These are phyloP conservation scores for Kodamaea ohmeri DNA, from an alignment of 1,139 yeast genomes.

Conservation along the genomic window DNA sequence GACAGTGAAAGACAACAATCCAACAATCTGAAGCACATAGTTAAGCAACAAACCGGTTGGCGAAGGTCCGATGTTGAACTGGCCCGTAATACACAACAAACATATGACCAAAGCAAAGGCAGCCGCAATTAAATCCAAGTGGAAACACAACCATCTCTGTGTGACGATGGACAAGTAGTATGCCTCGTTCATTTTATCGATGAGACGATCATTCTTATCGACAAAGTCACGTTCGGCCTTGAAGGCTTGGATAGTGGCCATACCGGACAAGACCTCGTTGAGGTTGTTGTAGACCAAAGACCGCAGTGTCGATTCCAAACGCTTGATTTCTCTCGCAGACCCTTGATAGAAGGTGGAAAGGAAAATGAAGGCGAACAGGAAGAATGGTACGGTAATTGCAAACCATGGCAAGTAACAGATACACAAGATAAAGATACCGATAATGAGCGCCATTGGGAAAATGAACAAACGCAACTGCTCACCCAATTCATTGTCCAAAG, in stretches of 20 bases:
- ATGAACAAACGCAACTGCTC: slow-evolving; percentile 44
- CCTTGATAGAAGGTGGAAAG: slow-evolving; percentile 43
- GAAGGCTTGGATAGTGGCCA: slow-evolving; percentile 43
- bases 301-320: slow-evolving; percentile 45
- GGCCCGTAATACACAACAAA: slow-evolving; percentile 40
- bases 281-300: slow-evolving; percentile 46
- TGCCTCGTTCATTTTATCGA: slow-evolving; percentile 45
- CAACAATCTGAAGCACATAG: slow-evolving; percentile 46
- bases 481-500: slow-evolving; percentile 46
- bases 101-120: slow-evolving; percentile 39
- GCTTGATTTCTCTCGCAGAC: slow-evolving; percentile 44
- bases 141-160: slow-evolving; percentile 46
- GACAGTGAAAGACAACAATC: slow-evolving; percentile 40
- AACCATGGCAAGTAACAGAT: slow-evolving; percentile 46
- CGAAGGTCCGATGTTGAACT: slow-evolving; percentile 41
- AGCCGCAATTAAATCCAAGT: slow-evolving; percentile 40
- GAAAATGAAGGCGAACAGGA: slow-evolving; percentile 30
- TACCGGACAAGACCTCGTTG: slow-evolving; percentile 46
- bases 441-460: slow-evolving; percentile 39
- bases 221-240: slow-evolving; percentile 32
- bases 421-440: slow-evolving; percentile 44
- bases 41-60: slow-evolving; percentile 44
- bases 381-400: slow-evolving; percentile 45
- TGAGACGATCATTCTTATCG: slow-evolving; percentile 33
- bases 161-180: slow-evolving; percentile 40